Percentiles rank a stretch among this genome's conserved stretches.
Evolutionary conservation across 2,329 filamentous ascomycete species (phyloP).

Genomic region (Fusarium bactridioides): DNA sequence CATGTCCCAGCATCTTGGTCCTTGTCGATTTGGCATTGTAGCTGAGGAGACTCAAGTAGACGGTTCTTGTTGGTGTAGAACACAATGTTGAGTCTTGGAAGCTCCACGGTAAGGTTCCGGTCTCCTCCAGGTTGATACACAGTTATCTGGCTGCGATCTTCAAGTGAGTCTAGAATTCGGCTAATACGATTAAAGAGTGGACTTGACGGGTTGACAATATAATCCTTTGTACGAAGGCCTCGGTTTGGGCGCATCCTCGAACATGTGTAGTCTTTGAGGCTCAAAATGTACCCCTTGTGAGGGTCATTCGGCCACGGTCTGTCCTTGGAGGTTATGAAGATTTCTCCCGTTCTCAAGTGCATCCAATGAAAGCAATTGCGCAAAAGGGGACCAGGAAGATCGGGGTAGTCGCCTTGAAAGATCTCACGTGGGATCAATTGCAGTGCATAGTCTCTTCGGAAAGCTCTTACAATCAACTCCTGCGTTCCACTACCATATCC

Average conservation of each 20-base stretch:
- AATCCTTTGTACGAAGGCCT: not conserved
- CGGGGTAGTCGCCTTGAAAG: slow-evolving; percentile 38
- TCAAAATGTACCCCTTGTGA: slow-evolving; percentile 21
- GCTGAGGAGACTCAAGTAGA: slow-evolving; percentile 57
- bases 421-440: slow-evolving; percentile 33
- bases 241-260: not conserved
- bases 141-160: slow-evolving; percentile 23
- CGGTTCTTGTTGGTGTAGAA: slow-evolving; percentile 58
- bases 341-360: slow-evolving; percentile 27
- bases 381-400: slow-evolving; percentile 60
- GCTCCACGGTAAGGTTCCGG: slow-evolving; percentile 52
- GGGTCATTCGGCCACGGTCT: slow-evolving; percentile 27
- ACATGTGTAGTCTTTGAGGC: slow-evolving; percentile 17
- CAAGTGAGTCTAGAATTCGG: slow-evolving; percentile 33
- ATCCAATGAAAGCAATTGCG: slow-evolving; percentile 66
- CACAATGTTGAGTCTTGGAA: slow-evolving; percentile 60
- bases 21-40: slow-evolving; percentile 59
- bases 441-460: slow-evolving; percentile 20
- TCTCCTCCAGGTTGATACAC: slow-evolving; percentile 31
- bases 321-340: slow-evolving; percentile 29
- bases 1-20: slow-evolving; percentile 68
- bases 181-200: slow-evolving; percentile 31
- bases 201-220: slow-evolving; percentile 33
- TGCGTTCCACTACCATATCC: slow-evolving; percentile 38
- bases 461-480: slow-evolving; percentile 41